Conservation (phyloP, 1,284 basidiomycete species). For the Puccinia triticina region DNA sequence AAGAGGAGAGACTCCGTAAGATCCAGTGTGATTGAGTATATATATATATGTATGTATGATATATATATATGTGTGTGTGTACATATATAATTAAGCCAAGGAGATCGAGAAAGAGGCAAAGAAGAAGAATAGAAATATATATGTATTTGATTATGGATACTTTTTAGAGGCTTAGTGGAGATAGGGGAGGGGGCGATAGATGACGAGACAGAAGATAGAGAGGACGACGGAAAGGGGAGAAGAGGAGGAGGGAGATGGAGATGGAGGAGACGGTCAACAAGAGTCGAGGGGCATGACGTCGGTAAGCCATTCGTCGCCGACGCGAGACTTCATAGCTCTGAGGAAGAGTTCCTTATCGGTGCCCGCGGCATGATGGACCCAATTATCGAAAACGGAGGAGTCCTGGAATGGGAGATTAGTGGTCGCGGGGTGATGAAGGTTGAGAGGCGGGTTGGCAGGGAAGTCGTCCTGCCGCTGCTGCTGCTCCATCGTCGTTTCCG, state of each 20-base stretch:
- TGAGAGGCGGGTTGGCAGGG: not conserved
- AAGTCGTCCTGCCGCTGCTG: too few relatives aligned
- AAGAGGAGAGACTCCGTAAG: not conserved
- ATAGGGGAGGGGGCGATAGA: not conserved
- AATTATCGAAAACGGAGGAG: not conserved
- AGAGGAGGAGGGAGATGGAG: not conserved
- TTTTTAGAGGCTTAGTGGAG: not conserved
- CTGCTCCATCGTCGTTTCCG: too few relatives aligned
- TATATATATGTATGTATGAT: too few relatives aligned
- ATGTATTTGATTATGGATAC: not conserved
- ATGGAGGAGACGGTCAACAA: conserved; percentile 4
- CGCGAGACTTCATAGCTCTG: conserved; percentile 32
- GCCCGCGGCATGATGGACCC: conserved; percentile 11
- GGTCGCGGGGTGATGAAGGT: not conserved
- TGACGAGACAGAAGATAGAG: not conserved
- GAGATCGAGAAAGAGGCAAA: not conserved
- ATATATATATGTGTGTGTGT: too few relatives aligned
- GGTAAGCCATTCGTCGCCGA: conserved; percentile 50
- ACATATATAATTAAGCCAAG: not conserved
- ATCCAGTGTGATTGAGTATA: not conserved
- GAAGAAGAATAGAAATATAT: not conserved
- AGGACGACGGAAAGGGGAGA: not conserved
- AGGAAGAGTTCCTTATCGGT: conserved; percentile 40
- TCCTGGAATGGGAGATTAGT: not conserved
- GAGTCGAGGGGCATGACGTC: conserved; percentile 46